phyloP scores from a whole-genome alignment of 1,284 basidiomycete genomes.

The Cutaneotrichosporon dermatis region DNA sequence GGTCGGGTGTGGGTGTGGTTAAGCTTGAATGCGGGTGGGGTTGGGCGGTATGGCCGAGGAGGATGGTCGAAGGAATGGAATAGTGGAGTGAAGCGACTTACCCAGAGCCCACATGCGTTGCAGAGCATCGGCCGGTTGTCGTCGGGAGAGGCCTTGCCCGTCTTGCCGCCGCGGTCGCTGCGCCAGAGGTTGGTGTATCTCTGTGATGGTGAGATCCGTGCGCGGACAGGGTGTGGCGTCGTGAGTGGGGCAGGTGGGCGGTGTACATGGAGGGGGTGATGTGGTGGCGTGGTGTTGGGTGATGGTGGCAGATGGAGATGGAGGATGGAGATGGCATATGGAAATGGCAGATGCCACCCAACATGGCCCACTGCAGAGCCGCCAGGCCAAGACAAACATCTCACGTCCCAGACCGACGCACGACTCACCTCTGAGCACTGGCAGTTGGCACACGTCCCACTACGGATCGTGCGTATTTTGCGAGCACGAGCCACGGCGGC shows the following conservation, averaged over 20 bases:
- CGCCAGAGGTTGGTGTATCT: slow-evolving; percentile 19
- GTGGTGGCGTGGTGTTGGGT: not conserved
- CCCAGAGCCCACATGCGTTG: slow-evolving; percentile 22
- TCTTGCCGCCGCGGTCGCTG: not conserved
- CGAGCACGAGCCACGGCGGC: not conserved
- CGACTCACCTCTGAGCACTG: slow-evolving; percentile 1
- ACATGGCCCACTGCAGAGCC: too few species aligned
- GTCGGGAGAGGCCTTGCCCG: not conserved
- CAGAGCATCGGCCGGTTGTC: slow-evolving; percentile 12
- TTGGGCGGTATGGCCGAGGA: too few species aligned
- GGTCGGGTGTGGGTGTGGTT: not conserved
- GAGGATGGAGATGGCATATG: not conserved
- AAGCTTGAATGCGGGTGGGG: not conserved
- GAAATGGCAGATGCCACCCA: too few species aligned
- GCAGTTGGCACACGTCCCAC: slow-evolving; percentile 7
- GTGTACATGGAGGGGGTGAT: too few species aligned
- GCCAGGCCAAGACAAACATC: too few species aligned
- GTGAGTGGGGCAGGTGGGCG: not conserved
- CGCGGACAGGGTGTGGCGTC: not conserved
- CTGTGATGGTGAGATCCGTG: not conserved
- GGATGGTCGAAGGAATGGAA: not conserved
- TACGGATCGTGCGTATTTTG: slow-evolving; percentile 2
- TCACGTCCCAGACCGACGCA: too few species aligned
- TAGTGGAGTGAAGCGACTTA: slow-evolving; percentile 1
- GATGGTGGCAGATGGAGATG: not conserved